Base-by-base conservation (phyloP, 495 filamentous ascomycete species). In the Penicillium chermesinum region DNA sequence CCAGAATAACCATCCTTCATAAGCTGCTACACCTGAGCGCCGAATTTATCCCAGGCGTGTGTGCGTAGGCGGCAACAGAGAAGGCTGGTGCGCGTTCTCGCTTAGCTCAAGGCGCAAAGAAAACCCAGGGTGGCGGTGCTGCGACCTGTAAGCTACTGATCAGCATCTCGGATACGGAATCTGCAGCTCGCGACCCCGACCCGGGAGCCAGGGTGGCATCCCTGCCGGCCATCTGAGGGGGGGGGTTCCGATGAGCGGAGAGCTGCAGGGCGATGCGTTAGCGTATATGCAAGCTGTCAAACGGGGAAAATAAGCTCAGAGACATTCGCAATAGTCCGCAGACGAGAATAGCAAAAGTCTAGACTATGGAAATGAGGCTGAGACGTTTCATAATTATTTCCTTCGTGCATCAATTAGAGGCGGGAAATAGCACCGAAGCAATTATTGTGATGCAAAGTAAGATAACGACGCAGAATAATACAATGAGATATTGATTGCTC, bases 161-260 rank as follows among this genome's bases (percentile, higher is more conserved):
- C 10, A 5, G 5, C 25, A 30, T 30, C 10, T 30, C 5, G 4
- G 10, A 10, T 5, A 10, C 25, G 25, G 25, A 30, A n/a, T 7
- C 22, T 13, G 1, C 20, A 10, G 20, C 40, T 34, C 16, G 19
- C 22, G 16, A 17, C 2, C 15, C 18, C 15, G 41, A 40, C 35
- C 41, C 48, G 16, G 35, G 8, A 46, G 27, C 27, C 36, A 16
- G 49, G 41, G 33, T 46, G 1, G 7, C 14, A 45, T 32, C 22
- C 30, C 22, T 35, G 41, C 34, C 18, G 41, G 21, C 13, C 38
- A 30, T 16, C 18, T 21, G 17, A 32, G 34, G 43, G 8, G 17
- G 34, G 43, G 8, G 17, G 21, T 17, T 35, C 32, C 32, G 33
- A 12, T 22, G 10, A 30, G 25, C 16, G 14, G 40, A 12, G 30